Percentiles rank a stretch among this genome's conserved stretches.
Evolutionary conservation across 164 flowering plant genomes (phyloP).

Genomic region (Aristolochia fimbriata): DNA sequence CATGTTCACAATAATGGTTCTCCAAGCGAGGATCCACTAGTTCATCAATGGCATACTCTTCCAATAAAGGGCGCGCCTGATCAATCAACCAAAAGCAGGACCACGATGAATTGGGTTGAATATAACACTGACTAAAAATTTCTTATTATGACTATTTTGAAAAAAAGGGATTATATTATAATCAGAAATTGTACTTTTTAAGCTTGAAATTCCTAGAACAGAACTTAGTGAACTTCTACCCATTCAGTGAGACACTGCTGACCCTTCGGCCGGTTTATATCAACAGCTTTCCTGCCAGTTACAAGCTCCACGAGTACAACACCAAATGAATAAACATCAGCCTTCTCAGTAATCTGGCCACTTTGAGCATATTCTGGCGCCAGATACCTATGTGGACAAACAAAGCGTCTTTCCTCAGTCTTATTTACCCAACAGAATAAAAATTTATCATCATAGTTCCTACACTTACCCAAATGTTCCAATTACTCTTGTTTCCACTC

Average conservation of each 20-base stretch:
- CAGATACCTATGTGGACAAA: conserved; percentile 46
- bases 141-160: no score
- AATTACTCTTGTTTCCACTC: conserved; percentile 74
- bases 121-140: background rate
- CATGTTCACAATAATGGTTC: conserved; percentile 41
- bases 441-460: background rate
- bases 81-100: conserved; percentile 8
- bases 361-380: conserved; percentile 97
- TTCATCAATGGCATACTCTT: conserved; percentile 45
- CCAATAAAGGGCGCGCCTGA: conserved; percentile 84
- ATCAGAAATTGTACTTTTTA: background rate
- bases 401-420: background rate
- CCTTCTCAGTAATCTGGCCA: conserved; percentile 90
- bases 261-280: conserved; percentile 78
- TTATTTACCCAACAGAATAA: background rate
- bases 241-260: conserved; percentile 92
- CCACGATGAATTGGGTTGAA: background rate
- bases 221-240: conserved; percentile 32
- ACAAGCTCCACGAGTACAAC: conserved; percentile 80
- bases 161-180: background rate
- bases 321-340: conserved; percentile 92
- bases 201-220: background rate
- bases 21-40: conserved; percentile 61
- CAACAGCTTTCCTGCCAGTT: conserved; percentile 87
- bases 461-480: conserved; percentile 84